A percentile compares a stretch with the other conserved stretches of the same genome.
Evolutionary conservation across 805 yeast species (phyloP).

Genomic region (Zygosaccharomyces gambellarensis): DNA sequence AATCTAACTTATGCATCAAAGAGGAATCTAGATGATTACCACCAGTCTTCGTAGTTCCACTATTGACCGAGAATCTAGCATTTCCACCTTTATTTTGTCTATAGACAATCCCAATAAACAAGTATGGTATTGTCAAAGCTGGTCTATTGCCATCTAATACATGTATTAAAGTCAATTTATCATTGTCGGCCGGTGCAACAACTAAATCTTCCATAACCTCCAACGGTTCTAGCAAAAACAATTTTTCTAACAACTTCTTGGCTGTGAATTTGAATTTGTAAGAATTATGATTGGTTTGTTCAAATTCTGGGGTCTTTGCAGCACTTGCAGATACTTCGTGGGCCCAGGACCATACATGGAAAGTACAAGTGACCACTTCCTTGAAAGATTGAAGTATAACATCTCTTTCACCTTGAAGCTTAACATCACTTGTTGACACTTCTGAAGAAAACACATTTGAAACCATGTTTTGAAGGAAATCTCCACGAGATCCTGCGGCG

Average conservation of each 20-base stretch:
- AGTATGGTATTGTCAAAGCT: constrained; percentile 62
- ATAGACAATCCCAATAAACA: constrained; percentile 41
- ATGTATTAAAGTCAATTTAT: constrained; percentile 41
- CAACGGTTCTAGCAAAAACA: constrained; percentile 63
- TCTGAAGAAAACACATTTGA: constrained; percentile 35
- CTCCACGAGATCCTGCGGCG: constrained; percentile 20
- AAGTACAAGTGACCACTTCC: constrained; percentile 50
- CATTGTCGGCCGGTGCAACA: constrained; percentile 27
- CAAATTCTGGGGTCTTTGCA: constrained; percentile 10
- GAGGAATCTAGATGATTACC: constrained; percentile 37
- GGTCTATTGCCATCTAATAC: constrained; percentile 82
- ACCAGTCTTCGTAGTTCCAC: constrained; percentile 12
- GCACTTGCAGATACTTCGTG: constrained; percentile 14
- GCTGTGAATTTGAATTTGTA: constrained; percentile 65
- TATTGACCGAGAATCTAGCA: constrained; percentile 22
- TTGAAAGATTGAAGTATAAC: constrained; percentile 61
- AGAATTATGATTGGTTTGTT: constrained; percentile 41
- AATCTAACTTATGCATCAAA: constrained; percentile 44
- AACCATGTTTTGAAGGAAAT: constrained; percentile 33
- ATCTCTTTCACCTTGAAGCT: constrained; percentile 41
- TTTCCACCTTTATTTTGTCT: constrained; percentile 25
- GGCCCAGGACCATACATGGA: constrained; percentile 65
- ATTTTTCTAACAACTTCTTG: constrained; percentile 56
- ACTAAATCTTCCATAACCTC: constrained; percentile 69
- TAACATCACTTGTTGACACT: constrained; percentile 39